A percentile compares a stretch with the other conserved stretches of the same genome.
Evolutionary conservation across 495 filamentous ascomycete species (phyloP).

Genomic region (Penicillium malachiteum): DNA sequence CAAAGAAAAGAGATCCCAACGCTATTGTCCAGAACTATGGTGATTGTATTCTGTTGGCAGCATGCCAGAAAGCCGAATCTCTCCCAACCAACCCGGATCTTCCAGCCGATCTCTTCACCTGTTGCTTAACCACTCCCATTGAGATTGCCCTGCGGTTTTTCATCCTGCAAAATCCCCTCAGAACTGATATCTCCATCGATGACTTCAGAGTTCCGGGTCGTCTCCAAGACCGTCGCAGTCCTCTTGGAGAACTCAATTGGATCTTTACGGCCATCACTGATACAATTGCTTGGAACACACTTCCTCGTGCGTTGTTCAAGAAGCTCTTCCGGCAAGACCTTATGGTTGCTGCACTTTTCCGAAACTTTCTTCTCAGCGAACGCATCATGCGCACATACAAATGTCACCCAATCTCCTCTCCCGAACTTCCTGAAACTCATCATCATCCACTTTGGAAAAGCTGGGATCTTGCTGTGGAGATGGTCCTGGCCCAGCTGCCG

Average conservation of each 20-base stretch:
- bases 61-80: slow-evolving; percentile 83
- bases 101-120: slow-evolving; percentile 94
- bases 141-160: slow-evolving; percentile 96
- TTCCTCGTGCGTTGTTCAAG: slow-evolving; percentile 87
- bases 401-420: slow-evolving; percentile 88
- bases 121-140: slow-evolving; percentile 93
- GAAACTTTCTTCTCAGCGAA: slow-evolving; percentile 93
- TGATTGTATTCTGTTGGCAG: slow-evolving; percentile 89
- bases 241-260: slow-evolving; percentile 96
- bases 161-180: slow-evolving; percentile 85
- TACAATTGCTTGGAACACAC: slow-evolving; percentile 96
- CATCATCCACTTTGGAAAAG: slow-evolving; percentile 94
- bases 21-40: slow-evolving; percentile 66
- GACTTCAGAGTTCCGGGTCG: slow-evolving; percentile 77
- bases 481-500: slow-evolving; percentile 89
- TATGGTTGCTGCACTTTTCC: slow-evolving; percentile 97
- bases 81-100: slow-evolving; percentile 95
- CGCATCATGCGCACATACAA: slow-evolving; percentile 94
- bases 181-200: slow-evolving; percentile 70
- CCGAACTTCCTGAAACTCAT: slow-evolving; percentile 85
- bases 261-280: slow-evolving; percentile 99
- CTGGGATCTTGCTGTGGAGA: slow-evolving; percentile 96
- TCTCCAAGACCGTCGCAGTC: slow-evolving; percentile 89
- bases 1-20: slow-evolving; percentile 68
- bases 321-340: slow-evolving; percentile 96